These are phyloP conservation scores for Cryphonectria nitschkei DNA, from an alignment of 2,329 filamentous ascomycete species.

Conservation along the genomic window DNA sequence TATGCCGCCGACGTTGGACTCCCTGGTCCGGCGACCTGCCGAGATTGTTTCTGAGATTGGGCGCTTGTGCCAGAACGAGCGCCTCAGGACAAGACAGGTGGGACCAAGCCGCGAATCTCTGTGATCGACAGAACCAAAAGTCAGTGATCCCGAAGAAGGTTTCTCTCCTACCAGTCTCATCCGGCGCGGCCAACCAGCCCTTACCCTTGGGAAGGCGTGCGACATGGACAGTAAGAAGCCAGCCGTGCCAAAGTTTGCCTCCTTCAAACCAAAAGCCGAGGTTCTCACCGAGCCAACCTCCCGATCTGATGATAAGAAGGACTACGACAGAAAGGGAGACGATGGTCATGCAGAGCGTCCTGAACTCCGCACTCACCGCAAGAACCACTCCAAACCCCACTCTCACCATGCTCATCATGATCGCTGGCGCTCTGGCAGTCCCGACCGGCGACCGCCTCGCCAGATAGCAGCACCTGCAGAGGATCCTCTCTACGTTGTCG, in stretches of 20 bases:
- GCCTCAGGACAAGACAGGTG: neutral
- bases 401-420: conserved; percentile 22
- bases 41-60: neutral
- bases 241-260: conserved; percentile 38
- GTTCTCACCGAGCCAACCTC: neutral
- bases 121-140: neutral
- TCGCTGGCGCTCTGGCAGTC: conserved; percentile 24
- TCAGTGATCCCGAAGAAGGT: neutral
- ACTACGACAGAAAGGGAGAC: neutral
- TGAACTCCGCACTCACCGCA: conserved; percentile 4
- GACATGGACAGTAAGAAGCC: conserved; percentile 32
- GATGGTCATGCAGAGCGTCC: conserved; percentile 17
- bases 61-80: neutral
- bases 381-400: conserved; percentile 17
- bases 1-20: neutral
- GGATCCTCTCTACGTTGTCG: conserved; percentile 59
- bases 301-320: neutral
- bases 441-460: conserved; percentile 12
- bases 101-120: neutral
- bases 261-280: conserved; percentile 29
- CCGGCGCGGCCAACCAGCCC: neutral
- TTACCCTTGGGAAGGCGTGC: neutral
- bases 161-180: neutral
- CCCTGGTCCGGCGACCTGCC: neutral
- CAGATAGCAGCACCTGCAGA: conserved; percentile 14